Conservation (phyloP, 805 yeast genomes). For the Saccharomycopsis sp. region DNA sequence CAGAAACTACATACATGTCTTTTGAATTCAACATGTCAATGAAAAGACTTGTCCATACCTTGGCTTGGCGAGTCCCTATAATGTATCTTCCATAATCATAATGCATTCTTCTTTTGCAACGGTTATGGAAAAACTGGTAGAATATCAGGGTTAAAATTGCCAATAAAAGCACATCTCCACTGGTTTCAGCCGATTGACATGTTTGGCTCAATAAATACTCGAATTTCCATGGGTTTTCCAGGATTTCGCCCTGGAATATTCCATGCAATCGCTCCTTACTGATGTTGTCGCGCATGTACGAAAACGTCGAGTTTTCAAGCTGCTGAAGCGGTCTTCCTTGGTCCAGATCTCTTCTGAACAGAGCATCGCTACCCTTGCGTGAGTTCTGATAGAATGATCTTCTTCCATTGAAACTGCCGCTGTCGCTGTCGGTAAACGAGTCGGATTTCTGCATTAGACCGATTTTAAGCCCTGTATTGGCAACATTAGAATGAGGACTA, state of each 20-base stretch:
- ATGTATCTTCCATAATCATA: constrained; percentile 16
- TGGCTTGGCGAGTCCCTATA: constrained; percentile 27
- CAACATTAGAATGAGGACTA: not conserved
- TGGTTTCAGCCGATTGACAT: constrained; percentile 46
- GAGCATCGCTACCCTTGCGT: constrained; percentile 23
- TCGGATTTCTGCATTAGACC: not conserved
- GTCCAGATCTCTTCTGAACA: constrained; percentile 25
- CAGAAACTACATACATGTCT: constrained; percentile 50
- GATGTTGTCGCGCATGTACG: not conserved
- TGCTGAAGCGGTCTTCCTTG: not conserved
- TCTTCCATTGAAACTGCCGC: not conserved
- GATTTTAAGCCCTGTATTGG: not conserved
- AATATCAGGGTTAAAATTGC: constrained; percentile 53
- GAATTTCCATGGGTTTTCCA: constrained; percentile 50
- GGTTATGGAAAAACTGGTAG: constrained; percentile 29
- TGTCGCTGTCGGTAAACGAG: not conserved
- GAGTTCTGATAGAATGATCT: not conserved
- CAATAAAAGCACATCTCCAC: constrained; percentile 61
- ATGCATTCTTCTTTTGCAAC: constrained; percentile 22
- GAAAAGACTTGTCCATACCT: constrained; percentile 53
- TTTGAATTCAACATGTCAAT: constrained; percentile 46
- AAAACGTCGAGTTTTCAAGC: not conserved
- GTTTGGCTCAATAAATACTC: constrained; percentile 43
- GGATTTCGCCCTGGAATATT: not conserved
- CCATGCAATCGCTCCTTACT: constrained; percentile 18